phyloP scores from a whole-genome alignment of 805 yeast species.

The Kodamaea lidongshanica region DNA sequence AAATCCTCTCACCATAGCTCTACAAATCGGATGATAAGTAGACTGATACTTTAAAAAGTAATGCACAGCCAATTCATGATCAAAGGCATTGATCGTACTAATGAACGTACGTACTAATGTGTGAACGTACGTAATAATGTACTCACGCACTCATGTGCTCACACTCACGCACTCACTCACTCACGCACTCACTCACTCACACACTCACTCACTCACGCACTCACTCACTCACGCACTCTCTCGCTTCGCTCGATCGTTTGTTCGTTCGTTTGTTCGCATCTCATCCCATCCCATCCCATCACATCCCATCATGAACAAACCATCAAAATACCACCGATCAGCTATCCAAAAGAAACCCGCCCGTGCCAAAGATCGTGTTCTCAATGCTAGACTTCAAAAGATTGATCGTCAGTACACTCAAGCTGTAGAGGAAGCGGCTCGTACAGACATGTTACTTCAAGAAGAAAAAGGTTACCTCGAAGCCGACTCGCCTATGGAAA shows the following conservation, averaged over 20 bases:
- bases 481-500: constrained; percentile 88
- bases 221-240: too few species aligned
- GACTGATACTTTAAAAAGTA: constrained; percentile 17
- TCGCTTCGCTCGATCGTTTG: too few species aligned
- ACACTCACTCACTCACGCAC: too few species aligned
- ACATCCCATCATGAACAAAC: too few species aligned
- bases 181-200: too few species aligned
- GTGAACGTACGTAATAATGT: too few species aligned
- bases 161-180: too few species aligned
- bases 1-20: constrained; percentile 74
- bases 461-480: constrained; percentile 85
- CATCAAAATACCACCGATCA: too few species aligned
- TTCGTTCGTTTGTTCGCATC: too few species aligned
- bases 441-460: constrained; percentile 76
- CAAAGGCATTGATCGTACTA: constrained; percentile 17
- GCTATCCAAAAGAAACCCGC: constrained; percentile 12
- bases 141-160: too few species aligned
- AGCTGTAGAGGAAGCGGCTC: constrained; percentile 78
- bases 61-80: constrained; percentile 23
- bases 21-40: constrained; percentile 30
- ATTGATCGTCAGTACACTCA: constrained; percentile 67
- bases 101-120: too few species aligned
- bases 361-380: constrained; percentile 11
- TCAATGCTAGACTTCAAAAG: constrained; percentile 60
- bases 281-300: too few species aligned